These are phyloP conservation scores for Mortierella antarctica DNA, from an alignment of 192 early-diverging fungal genomes.

Conservation along the genomic window DNA sequence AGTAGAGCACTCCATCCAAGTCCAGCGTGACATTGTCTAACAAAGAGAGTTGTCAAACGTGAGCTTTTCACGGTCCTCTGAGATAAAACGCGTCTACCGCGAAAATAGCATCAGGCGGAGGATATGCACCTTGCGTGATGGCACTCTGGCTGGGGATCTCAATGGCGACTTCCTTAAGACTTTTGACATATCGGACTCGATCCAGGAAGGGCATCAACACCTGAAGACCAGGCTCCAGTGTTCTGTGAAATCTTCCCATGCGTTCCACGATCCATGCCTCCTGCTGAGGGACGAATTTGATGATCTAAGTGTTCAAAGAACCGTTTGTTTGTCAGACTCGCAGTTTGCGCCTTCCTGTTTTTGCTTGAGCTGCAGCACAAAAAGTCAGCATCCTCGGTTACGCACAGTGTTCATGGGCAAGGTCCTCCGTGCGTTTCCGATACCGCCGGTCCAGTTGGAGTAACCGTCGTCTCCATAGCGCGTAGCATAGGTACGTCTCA, in stretches of 20 bases:
- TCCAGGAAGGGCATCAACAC: constrained; percentile 92
- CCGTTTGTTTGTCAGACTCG: neutral
- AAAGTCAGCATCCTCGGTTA: neutral
- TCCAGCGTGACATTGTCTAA: constrained; percentile 96
- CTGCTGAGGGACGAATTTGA: constrained; percentile 99
- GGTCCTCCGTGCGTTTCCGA: constrained; percentile 41
- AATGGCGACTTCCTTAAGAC: constrained; percentile 93
- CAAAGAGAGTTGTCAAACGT: neutral
- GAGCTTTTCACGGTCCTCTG: neutral
- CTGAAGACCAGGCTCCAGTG: constrained; percentile 91
- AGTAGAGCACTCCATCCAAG: constrained; percentile 97
- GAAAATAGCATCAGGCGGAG: neutral
- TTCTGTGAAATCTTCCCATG: constrained; percentile 88
- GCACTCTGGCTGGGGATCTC: constrained; percentile 92
- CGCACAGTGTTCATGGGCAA: constrained; percentile 64
- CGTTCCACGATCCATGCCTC: constrained; percentile 98
- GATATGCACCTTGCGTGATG: constrained; percentile 82
- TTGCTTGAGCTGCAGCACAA: neutral
- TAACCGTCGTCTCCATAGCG: constrained; percentile 49
- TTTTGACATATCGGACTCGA: constrained; percentile 91
- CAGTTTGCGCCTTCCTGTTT: neutral
- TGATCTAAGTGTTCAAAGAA: constrained; percentile 70
- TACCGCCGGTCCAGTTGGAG: constrained; percentile 39
- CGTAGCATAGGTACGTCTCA: constrained; percentile 34
- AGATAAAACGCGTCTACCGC: neutral